Conservation (phyloP, 805 yeast genomes). For the Metschnikowia arizonensis region DNA sequence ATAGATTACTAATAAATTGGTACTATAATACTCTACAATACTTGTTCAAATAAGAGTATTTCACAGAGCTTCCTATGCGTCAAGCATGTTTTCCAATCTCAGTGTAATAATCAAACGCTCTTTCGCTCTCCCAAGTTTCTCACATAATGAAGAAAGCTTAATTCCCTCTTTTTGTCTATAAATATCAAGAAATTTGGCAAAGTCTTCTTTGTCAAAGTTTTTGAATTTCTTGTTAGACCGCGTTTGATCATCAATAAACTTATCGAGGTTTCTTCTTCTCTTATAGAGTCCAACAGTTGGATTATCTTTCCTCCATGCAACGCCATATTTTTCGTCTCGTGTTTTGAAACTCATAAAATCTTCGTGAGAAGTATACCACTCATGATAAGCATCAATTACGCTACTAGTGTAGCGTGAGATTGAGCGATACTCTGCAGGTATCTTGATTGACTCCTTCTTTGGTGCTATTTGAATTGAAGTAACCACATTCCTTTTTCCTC, state of each 20-base stretch:
- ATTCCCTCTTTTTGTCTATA: background rate
- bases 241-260: background rate
- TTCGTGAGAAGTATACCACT: background rate
- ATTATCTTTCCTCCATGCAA: background rate
- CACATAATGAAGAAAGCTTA: background rate
- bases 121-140: background rate
- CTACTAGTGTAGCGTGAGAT: background rate
- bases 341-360: background rate
- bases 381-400: background rate
- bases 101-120: background rate
- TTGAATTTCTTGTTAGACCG: background rate
- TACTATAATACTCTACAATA: background rate
- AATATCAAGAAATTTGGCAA: background rate
- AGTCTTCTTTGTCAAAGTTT: background rate
- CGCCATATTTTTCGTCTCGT: background rate
- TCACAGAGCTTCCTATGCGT: background rate
- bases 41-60: background rate
- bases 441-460: background rate
- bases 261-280: background rate
- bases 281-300: conserved; percentile 1
- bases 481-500: background rate
- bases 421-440: background rate
- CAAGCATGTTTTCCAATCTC: background rate
- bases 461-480: background rate
- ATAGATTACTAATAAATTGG: too few species aligned